Percentiles rank a stretch among this genome's conserved stretches.
These are phyloP conservation scores for Saprolegnia parasitica DNA, from an alignment of 352 stramenopile species.

Conservation along the genomic window DNA sequence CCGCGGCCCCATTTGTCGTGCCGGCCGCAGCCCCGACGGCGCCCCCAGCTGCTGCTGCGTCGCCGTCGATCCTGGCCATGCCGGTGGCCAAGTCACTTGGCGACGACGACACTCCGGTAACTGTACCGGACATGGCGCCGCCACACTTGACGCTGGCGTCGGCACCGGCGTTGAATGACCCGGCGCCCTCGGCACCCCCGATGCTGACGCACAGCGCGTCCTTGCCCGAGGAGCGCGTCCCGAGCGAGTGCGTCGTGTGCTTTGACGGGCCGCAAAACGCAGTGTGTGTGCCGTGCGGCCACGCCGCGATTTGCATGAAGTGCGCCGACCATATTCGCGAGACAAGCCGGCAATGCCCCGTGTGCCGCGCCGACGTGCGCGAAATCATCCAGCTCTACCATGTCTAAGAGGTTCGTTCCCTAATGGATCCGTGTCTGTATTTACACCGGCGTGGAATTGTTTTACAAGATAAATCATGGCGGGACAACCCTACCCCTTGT, in stretches of 20 bases:
- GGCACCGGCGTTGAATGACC: neutral
- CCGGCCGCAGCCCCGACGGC: neutral
- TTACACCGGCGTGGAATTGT: too few relatives aligned
- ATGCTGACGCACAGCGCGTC: neutral
- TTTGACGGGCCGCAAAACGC: constrained; percentile 69
- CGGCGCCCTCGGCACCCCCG: neutral
- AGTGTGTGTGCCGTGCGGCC: constrained; percentile 74
- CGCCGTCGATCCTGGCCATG: neutral
- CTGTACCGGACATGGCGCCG: neutral
- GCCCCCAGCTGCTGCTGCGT: neutral
- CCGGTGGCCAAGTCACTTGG: neutral
- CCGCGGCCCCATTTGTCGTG: neutral
- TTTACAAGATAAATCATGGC: too few relatives aligned
- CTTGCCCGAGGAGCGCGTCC: neutral
- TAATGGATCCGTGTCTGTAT: neutral
- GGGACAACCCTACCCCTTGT: too few relatives aligned
- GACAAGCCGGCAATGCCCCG: constrained; percentile 60
- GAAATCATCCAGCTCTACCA: constrained; percentile 71
- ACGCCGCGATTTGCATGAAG: constrained; percentile 77
- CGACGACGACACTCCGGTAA: neutral
- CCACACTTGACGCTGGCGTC: neutral
- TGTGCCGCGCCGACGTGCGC: constrained; percentile 65
- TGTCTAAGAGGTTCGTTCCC: constrained; percentile 34
- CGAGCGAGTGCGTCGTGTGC: constrained; percentile 70
- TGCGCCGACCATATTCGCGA: constrained; percentile 63